Base-by-base conservation (phyloP, 768 basidiomycete species). In the Termitomyces sp. region DNA sequence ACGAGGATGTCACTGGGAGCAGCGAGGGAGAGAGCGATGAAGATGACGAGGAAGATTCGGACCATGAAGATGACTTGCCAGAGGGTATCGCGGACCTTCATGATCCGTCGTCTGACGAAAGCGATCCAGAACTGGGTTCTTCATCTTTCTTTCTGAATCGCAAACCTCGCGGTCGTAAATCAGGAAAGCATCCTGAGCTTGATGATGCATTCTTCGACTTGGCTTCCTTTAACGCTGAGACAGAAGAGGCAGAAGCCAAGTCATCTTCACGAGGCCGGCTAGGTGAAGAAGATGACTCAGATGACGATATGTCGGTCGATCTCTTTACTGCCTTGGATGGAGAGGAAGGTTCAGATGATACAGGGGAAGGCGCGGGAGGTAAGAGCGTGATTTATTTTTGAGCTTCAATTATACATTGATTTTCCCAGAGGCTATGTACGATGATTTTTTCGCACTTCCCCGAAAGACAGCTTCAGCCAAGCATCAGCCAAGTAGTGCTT, bases 161-260 rank as follows among this genome's bases (percentile, higher is more conserved):
- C 22, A 55, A 57, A 57, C 35, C 21, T 53, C 51, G 26, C 34
- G 53, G 70, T 63, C 46, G 62, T 60, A 54, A 57, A 54, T 41
- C 51, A 26, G 41, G 59, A 61, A 50, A 44, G 48, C 46, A 54
- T 22, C 62, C 68, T 41, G 77, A 78, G 43, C 79, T 98, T 28
- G 87, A 98, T 68, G 96, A 98, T 66, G 83, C 77, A 14, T 98
- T 98, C 74, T 98, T 98, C 71, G 80, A 88, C 58, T 78, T 99
- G 45, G 82, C 83, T 28, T 77, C 83, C 19, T 99, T 99, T 76
- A 97, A 98, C 63, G 78, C 84, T 2, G 84, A 93, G 66, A 87
- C 87, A 2, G 90, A 91, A 66, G 82, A 80, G 60, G 81, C 84
- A 2, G 94, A 96, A 68, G 81, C 85, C 14, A 78, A 70, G 55